phyloP scores from a whole-genome alignment of 169 alveolate species.

The Eimeria necatrix region DNA sequence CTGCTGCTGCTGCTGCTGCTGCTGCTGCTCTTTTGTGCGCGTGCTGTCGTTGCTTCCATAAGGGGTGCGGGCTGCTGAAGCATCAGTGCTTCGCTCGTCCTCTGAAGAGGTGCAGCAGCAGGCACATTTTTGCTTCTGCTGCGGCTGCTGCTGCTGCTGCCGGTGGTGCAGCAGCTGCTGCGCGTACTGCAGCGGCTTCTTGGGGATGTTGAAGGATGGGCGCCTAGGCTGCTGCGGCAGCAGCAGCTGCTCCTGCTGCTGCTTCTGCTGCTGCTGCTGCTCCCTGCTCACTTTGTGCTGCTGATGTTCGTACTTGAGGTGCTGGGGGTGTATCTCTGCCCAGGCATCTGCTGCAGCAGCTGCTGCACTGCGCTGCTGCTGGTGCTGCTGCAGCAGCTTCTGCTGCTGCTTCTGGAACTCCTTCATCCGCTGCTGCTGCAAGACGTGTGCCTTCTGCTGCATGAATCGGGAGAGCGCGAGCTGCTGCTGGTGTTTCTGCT shows the following conservation, averaged over 20 bases:
- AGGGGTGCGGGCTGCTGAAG: conserved; percentile 21
- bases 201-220: conserved; percentile 9
- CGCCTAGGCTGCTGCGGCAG: conserved; percentile 10
- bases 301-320: background rate
- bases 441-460: background rate
- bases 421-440: background rate
- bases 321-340: background rate
- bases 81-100: conserved; percentile 21
- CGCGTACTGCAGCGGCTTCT: background rate
- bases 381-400: background rate
- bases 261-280: background rate
- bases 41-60: background rate
- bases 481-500: conserved; percentile 23
- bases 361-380: background rate
- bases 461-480: background rate
- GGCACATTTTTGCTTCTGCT: background rate
- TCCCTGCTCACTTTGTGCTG: background rate
- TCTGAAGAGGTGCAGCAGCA: conserved; percentile 44
- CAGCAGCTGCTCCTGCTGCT: background rate
- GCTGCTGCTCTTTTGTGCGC: background rate
- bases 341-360: background rate
- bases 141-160: background rate
- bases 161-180: background rate
- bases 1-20: background rate
- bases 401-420: conserved; percentile 14